A percentile compares a stretch with the other conserved stretches of the same genome.
Conservation (phyloP, 106 monocot species). For the Dendrobium huoshanense region DNA sequence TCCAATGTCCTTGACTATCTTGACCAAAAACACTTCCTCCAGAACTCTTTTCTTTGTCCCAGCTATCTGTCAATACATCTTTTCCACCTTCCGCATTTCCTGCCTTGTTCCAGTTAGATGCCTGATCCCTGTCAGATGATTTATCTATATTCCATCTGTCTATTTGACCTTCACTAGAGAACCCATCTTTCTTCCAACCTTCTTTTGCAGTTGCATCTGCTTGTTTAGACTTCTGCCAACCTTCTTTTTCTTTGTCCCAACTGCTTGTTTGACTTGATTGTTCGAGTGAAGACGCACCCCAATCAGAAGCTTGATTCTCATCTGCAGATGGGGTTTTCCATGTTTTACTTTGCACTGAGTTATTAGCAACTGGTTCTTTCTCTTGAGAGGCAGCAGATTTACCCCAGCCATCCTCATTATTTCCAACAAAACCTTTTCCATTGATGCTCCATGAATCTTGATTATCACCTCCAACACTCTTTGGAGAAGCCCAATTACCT, state of each 20-base stretch:
- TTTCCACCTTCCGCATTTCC: constrained; percentile 1
- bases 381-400: constrained; percentile 2
- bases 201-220: not conserved
- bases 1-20: not conserved
- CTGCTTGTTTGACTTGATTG: not conserved
- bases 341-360: not conserved
- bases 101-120: constrained; percentile 9
- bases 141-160: constrained; percentile 5
- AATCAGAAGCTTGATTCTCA: not conserved
- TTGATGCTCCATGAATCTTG: not conserved
- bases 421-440: not conserved
- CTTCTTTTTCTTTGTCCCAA: not conserved
- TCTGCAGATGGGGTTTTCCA: not conserved
- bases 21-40: not conserved
- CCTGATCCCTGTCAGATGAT: not conserved
- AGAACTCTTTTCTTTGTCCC: not conserved
- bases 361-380: too few species aligned
- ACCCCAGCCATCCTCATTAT: not conserved
- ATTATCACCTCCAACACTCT: constrained; percentile 2
- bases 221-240: not conserved
- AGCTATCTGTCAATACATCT: not conserved
- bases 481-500: constrained; percentile 1
- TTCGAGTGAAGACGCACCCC: not conserved
- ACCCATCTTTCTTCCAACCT: not conserved
- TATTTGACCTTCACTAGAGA: constrained; percentile 9